These are phyloP conservation scores for Lachnellula hyalina DNA, from an alignment of 2,329 filamentous ascomycete species.

Conservation along the genomic window DNA sequence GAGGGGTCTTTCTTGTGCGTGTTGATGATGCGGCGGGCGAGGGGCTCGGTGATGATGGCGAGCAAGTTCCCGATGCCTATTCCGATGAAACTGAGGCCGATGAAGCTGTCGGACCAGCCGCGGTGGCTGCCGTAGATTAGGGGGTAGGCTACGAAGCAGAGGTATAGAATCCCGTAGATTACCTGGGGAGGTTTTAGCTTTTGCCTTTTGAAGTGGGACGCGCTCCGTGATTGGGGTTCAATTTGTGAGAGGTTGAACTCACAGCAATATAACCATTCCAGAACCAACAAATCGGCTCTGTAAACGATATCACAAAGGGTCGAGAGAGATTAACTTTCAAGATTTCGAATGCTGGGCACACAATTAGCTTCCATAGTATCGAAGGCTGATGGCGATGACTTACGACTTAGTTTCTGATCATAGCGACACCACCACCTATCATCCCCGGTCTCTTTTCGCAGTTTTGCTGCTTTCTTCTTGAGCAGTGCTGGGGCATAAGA, in stretches of 20 bases:
- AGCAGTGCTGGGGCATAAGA: constrained; percentile 72
- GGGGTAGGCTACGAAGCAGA: constrained; percentile 88
- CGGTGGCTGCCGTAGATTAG: constrained; percentile 70
- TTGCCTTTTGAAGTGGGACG: neutral
- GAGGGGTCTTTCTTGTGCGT: constrained; percentile 66
- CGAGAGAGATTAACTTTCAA: constrained; percentile 71
- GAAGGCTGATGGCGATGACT: constrained; percentile 8
- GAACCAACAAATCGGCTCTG: constrained; percentile 75
- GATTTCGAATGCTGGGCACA: constrained; percentile 53
- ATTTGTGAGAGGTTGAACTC: constrained; percentile 4
- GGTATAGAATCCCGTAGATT: constrained; percentile 80
- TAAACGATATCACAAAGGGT: constrained; percentile 71
- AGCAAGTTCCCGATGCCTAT: constrained; percentile 59
- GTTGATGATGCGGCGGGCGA: constrained; percentile 75
- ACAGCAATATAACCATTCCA: constrained; percentile 62
- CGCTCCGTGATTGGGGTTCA: neutral
- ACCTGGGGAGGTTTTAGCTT: constrained; percentile 34
- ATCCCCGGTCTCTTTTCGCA: constrained; percentile 65
- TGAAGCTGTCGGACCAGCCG: constrained; percentile 69
- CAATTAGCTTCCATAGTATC: constrained; percentile 13
- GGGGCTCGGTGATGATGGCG: constrained; percentile 59
- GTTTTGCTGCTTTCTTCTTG: constrained; percentile 56
- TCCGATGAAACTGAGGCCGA: constrained; percentile 74
- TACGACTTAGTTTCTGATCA: constrained; percentile 51
- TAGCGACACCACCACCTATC: constrained; percentile 74